Base-by-base conservation (phyloP, 495 filamentous ascomycete species). In the Achaetomiella virescens region DNA sequence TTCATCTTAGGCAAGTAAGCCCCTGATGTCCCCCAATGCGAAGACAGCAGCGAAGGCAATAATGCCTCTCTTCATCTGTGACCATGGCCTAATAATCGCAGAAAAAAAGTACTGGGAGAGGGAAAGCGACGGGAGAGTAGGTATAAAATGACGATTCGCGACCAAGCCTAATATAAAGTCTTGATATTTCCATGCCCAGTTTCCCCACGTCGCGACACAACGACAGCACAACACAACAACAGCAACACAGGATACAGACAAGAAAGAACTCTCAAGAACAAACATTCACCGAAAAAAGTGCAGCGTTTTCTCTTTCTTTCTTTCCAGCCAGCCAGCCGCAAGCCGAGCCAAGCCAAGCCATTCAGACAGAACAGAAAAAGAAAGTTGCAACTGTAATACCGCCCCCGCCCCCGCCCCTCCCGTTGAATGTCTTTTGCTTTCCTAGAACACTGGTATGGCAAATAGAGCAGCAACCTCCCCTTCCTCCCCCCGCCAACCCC, bases 171-270 rank as follows among this genome's bases (percentile, higher is more conserved):
- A 22, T 0, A 41, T 38, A 40, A 50, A 38, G 18, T 9, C 36
- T 29, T 52, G 24, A 52, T 51, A 51, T 51, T 48, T 51, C 48
- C 48, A n/a, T 36, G 37, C 49, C 37, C 24, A 0, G 17, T 6
- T 17, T 22, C 38, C 37, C 27, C 27, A 5, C 27, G 27, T 42
- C 36, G 12, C 24, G 14, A 6, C 18, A 31, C 17, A 15, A n/a
- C 36, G 3, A n/a, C 15, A 38, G 3, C 36, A 38, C 36, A 4
- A 38, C 17, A 38, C 27, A 6, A 38, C 17, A n/a, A 29, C n/a
- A 11, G 17, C 7, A 29, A 22, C 37, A 52, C 27, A 52, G 31
- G 20, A 52, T 52, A 36, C 49, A 42, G 36, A 42, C 49, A 42
- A n/a, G 3, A 41, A 41, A 11, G 7, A 22, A 4, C 47, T 24